A percentile compares a stretch with the other conserved stretches of the same genome.
Evolutionary conservation across 345 rosid species (phyloP).

Genomic region (Barbarea vulgaris): DNA sequence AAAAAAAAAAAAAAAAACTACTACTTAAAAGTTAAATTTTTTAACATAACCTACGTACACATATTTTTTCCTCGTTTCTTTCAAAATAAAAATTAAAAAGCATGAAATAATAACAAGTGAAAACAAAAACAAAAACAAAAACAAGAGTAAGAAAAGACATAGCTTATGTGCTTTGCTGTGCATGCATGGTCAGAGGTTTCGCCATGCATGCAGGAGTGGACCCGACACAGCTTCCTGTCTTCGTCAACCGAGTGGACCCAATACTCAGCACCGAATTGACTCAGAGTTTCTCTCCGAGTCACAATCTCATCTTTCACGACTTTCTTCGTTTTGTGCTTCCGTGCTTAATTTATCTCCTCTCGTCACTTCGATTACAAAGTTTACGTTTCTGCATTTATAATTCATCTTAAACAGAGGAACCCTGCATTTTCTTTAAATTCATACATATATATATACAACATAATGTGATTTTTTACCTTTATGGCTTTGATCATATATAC

Average conservation of each 20-base stretch:
- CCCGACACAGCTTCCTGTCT: slow-evolving; percentile 29
- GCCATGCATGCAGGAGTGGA: slow-evolving; percentile 40
- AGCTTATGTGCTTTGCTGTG: slow-evolving; percentile 33
- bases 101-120: neutral
- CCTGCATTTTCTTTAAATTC: neutral
- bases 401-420: slow-evolving; percentile 26
- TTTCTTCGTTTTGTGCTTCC: slow-evolving; percentile 3
- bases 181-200: slow-evolving; percentile 34
- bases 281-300: slow-evolving; percentile 44
- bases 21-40: neutral
- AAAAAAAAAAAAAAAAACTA: neutral
- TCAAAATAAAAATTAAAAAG: neutral
- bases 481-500: neutral
- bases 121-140: neutral
- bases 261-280: slow-evolving; percentile 18
- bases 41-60: slow-evolving; percentile 17
- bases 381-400: slow-evolving; percentile 7
- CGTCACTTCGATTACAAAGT: neutral
- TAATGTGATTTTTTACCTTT: neutral
- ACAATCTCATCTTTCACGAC: slow-evolving; percentile 15
- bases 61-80: neutral
- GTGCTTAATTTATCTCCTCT: neutral
- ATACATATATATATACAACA: neutral
- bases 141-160: slow-evolving; percentile 25
- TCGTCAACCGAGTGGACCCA: slow-evolving; percentile 31